Conservation (phyloP, 495 filamentous ascomycete genomes). For the Bacidia gigantensis region DNA sequence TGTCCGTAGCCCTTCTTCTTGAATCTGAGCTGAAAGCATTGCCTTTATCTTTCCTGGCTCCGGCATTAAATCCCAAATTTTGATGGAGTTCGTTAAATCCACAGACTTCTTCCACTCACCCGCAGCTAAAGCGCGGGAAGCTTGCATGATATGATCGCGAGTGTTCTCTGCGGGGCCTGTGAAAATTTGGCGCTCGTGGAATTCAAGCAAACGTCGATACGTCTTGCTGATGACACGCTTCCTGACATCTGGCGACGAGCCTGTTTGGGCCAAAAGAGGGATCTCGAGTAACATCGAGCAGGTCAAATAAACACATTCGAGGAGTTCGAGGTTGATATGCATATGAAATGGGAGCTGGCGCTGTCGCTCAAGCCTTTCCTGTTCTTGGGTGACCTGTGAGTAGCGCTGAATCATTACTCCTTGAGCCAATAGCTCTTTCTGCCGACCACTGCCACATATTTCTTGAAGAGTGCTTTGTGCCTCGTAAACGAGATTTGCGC, state of each 20-base stretch:
- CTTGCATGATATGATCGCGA: slow-evolving; percentile 96
- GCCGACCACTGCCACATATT: slow-evolving; percentile 89
- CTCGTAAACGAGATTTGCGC: slow-evolving; percentile 90
- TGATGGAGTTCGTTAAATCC: slow-evolving; percentile 85
- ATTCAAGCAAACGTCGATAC: slow-evolving; percentile 96
- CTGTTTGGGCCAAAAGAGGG: slow-evolving; percentile 87
- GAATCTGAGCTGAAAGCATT: slow-evolving; percentile 94
- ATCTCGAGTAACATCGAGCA: slow-evolving; percentile 99
- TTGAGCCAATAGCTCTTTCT: slow-evolving; percentile 96
- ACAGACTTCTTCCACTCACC: slow-evolving; percentile 97
- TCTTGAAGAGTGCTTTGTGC: slow-evolving; percentile 93
- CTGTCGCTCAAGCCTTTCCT: slow-evolving; percentile 91
- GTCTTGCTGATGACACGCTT: slow-evolving; percentile 99
- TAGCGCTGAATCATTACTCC: slow-evolving; percentile 96
- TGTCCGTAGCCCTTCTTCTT: slow-evolving; percentile 93
- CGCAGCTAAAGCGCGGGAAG: slow-evolving; percentile 86
- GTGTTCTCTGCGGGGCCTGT: slow-evolving; percentile 97
- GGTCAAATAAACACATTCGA: slow-evolving; percentile 96
- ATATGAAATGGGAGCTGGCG: slow-evolving; percentile 98
- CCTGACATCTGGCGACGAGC: slow-evolving; percentile 90
- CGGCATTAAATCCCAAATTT: slow-evolving; percentile 95
- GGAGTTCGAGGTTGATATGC: slow-evolving; percentile 98
- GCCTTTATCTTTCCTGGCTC: slow-evolving; percentile 79
- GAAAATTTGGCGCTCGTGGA: slow-evolving; percentile 98
- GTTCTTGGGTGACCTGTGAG: slow-evolving; percentile 87